Percentiles rank a stretch among this genome's conserved stretches.
Conservation (phyloP, 331 rosid genomes). For the Acacia pycnantha region DNA sequence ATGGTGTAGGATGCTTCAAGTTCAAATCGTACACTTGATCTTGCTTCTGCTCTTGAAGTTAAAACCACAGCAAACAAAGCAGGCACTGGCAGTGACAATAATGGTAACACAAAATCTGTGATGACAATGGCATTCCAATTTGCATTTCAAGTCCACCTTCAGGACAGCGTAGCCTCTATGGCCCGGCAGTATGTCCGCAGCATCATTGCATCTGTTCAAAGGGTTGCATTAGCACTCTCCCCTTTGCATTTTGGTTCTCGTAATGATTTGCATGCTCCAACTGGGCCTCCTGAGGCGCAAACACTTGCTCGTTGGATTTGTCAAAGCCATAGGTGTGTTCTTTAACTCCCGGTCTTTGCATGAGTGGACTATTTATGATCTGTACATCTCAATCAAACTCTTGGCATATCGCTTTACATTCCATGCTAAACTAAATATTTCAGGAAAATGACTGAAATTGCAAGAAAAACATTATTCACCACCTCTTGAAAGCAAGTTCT, state of each 20-base stretch:
- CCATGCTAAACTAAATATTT: neutral
- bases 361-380: neutral
- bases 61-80: slow-evolving; percentile 67
- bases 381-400: neutral
- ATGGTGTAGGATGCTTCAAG: slow-evolving; percentile 69
- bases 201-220: slow-evolving; percentile 92
- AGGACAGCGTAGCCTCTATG: slow-evolving; percentile 84
- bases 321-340: slow-evolving; percentile 74
- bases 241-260: slow-evolving; percentile 72
- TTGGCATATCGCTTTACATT: neutral
- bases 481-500: neutral
- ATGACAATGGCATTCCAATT: slow-evolving; percentile 99
- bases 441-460: neutral
- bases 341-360: slow-evolving; percentile 4
- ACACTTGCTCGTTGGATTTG: slow-evolving; percentile 87
- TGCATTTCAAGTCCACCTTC: slow-evolving; percentile 86
- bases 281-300: slow-evolving; percentile 90
- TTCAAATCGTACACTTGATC: slow-evolving; percentile 95
- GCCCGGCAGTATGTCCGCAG: slow-evolving; percentile 92
- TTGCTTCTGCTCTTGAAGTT: slow-evolving; percentile 92
- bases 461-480: neutral
- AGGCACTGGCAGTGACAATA: slow-evolving; percentile 47
- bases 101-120: slow-evolving; percentile 78
- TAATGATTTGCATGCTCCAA: slow-evolving; percentile 58
- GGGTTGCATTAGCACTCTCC: slow-evolving; percentile 93